Percentiles rank a stretch among this genome's conserved stretches.
These are phyloP conservation scores for Candida coquimbonensis DNA, from an alignment of 805 yeast species.

Conservation along the genomic window DNA sequence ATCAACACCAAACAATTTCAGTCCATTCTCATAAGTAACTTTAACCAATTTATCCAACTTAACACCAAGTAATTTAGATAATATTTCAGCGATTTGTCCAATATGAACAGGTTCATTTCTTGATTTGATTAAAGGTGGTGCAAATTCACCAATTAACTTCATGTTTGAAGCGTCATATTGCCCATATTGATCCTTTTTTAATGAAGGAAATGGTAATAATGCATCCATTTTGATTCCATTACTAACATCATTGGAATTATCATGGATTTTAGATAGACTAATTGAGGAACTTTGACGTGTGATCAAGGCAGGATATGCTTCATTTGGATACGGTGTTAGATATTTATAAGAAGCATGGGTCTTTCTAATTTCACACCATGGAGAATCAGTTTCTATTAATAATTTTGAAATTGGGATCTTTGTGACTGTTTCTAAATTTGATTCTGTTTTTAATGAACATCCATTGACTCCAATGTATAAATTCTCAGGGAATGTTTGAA, in stretches of 20 bases:
- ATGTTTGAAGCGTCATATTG: slow-evolving; percentile 25
- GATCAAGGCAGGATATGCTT: slow-evolving; percentile 39
- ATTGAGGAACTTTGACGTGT: slow-evolving; percentile 15
- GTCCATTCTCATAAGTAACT: slow-evolving; percentile 45
- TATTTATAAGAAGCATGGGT: slow-evolving; percentile 68
- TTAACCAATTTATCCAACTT: slow-evolving; percentile 39
- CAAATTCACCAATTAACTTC: slow-evolving; percentile 25
- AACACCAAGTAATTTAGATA: slow-evolving; percentile 42
- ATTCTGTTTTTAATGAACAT: slow-evolving; percentile 77
- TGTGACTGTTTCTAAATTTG: slow-evolving; percentile 59
- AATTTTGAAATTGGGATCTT: slow-evolving; percentile 64
- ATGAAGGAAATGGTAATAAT: slow-evolving; percentile 51
- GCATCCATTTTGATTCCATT: slow-evolving; percentile 29
- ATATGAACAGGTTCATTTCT: slow-evolving; percentile 91
- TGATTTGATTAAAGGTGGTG: slow-evolving; percentile 53
- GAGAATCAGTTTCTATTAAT: slow-evolving; percentile 92
- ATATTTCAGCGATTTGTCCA: slow-evolving; percentile 68
- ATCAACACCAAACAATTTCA: slow-evolving; percentile 35
- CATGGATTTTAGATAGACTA: slow-evolving; percentile 1
- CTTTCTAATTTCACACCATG: slow-evolving; percentile 94
- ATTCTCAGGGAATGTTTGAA: slow-evolving; percentile 36
- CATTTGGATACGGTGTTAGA: slow-evolving; percentile 49
- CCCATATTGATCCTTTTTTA: slow-evolving; percentile 56
- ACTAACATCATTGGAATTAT: slow-evolving; percentile 10
- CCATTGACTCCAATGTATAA: slow-evolving; percentile 85